Percentiles rank a stretch among this genome's conserved stretches.
Evolutionary conservation across 192 early-diverging fungal species (phyloP).

Genomic region (Obelidium mucronatum): DNA sequence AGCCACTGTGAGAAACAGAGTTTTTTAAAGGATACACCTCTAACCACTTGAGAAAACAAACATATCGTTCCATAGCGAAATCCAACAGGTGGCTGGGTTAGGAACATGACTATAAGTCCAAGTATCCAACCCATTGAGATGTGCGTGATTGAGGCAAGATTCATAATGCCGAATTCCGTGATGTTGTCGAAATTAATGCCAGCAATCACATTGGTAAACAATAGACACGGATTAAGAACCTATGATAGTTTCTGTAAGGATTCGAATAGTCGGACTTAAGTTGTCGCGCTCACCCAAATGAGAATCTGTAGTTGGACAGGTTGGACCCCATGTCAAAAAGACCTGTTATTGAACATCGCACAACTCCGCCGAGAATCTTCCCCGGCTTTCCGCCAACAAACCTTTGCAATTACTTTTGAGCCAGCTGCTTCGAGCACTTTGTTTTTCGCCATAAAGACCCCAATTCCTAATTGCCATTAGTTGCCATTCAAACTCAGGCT

Average conservation of each 20-base stretch:
- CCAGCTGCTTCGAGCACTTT: slow-evolving; percentile 8
- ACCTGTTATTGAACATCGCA: not conserved
- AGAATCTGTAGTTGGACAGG: not conserved
- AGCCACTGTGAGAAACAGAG: slow-evolving; percentile 18
- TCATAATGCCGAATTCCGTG: slow-evolving; percentile 23
- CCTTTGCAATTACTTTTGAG: slow-evolving; percentile 33
- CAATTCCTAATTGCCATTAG: slow-evolving; percentile 15
- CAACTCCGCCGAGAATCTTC: not conserved
- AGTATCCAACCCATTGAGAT: slow-evolving; percentile 22
- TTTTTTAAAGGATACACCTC: not conserved
- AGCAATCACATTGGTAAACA: slow-evolving; percentile 23
- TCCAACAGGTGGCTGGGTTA: slow-evolving; percentile 23
- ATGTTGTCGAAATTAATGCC: slow-evolving; percentile 15
- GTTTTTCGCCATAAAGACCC: slow-evolving; percentile 13
- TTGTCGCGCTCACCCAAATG: slow-evolving; percentile 8
- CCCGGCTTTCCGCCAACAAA: not conserved
- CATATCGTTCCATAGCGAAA: slow-evolving; percentile 30
- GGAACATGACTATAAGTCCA: slow-evolving; percentile 9
- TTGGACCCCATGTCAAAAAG: not conserved
- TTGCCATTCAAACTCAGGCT: not conserved
- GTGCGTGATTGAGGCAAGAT: slow-evolving; percentile 6
- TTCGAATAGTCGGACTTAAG: not conserved
- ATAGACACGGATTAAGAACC: slow-evolving; percentile 15
- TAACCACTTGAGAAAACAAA: not conserved
- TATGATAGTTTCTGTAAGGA: not conserved